A percentile compares a stretch with the other conserved stretches of the same genome.
phyloP scores from a whole-genome alignment of 192 early-diverging fungal species.

The Umbelopsis sp. region DNA sequence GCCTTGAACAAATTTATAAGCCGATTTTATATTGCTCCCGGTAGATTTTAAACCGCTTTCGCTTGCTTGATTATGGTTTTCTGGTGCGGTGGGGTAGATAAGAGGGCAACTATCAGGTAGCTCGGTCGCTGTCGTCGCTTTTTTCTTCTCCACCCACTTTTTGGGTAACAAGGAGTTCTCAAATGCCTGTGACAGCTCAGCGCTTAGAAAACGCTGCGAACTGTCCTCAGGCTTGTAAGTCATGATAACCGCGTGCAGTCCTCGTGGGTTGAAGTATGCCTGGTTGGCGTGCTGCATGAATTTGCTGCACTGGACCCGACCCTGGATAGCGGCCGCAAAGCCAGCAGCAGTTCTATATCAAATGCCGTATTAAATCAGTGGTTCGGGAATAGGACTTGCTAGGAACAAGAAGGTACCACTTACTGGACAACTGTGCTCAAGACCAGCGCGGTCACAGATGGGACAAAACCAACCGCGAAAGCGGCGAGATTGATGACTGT shows the following conservation, averaged over 20 bases:
- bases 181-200: conserved; percentile 7
- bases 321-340: conserved; percentile 11
- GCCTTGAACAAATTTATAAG: conserved; percentile 2
- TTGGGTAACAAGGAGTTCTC: conserved; percentile 3
- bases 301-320: not conserved
- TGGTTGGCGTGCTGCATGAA: conserved; percentile 10
- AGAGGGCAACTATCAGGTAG: conserved; percentile 7
- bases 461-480: conserved; percentile 8
- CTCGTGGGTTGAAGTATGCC: conserved; percentile 9
- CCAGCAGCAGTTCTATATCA: not conserved
- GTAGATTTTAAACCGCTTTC: no score
- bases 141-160: conserved; percentile 11
- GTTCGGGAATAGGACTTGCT: no score
- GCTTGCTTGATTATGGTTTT: not conserved
- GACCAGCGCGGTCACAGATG: conserved; percentile 11
- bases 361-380: not conserved
- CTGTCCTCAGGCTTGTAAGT: conserved; percentile 1
- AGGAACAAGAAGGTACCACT: conserved; percentile 2
- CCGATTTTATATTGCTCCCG: not conserved
- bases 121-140: not conserved
- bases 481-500: conserved; percentile 15
- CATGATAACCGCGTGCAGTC: conserved; percentile 8
- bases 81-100: conserved; percentile 2
- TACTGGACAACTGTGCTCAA: conserved; percentile 11
- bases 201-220: not conserved